phyloP scores from a whole-genome alignment of 176 grass and related monocot genomes.

The Carex cristatella region DNA sequence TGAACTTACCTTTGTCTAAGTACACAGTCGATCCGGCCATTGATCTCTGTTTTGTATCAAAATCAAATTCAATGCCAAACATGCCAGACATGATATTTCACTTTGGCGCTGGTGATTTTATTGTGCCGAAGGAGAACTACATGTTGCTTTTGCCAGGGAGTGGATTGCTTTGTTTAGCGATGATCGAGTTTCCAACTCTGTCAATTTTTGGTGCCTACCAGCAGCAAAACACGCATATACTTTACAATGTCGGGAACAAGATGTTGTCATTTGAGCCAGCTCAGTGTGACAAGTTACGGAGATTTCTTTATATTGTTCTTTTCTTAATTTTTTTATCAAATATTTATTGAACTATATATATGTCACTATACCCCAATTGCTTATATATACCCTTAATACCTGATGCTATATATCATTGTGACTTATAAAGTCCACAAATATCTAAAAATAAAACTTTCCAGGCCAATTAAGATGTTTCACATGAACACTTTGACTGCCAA shows the following conservation, averaged over 20 bases:
- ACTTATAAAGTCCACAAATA: not conserved
- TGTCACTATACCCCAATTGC: not conserved
- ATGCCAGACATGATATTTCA: slow-evolving; percentile 23
- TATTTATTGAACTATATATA: not conserved
- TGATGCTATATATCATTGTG: not conserved
- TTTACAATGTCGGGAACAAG: slow-evolving; percentile 47
- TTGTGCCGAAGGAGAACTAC: slow-evolving; percentile 21
- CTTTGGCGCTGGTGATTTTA: slow-evolving; percentile 13
- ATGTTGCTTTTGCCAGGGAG: slow-evolving; percentile 7
- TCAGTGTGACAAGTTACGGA: slow-evolving; percentile 38
- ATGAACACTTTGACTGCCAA: not conserved
- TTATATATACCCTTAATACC: too few species aligned
- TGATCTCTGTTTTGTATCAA: slow-evolving; percentile 18
- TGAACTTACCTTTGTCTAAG: slow-evolving; percentile 10
- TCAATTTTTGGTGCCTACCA: slow-evolving; percentile 38
- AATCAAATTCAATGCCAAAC: slow-evolving; percentile 5
- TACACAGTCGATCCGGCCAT: not conserved
- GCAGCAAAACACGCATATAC: slow-evolving; percentile 70
- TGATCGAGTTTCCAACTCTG: slow-evolving; percentile 3
- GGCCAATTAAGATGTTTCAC: not conserved
- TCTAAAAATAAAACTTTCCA: not conserved
- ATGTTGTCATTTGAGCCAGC: slow-evolving; percentile 45
- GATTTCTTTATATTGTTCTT: not conserved
- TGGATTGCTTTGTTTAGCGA: slow-evolving; percentile 17
- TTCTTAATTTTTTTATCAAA: not conserved